phyloP scores from a whole-genome alignment of 2,329 filamentous ascomycete genomes.

The Pseudocercospora fijiensis region DNA sequence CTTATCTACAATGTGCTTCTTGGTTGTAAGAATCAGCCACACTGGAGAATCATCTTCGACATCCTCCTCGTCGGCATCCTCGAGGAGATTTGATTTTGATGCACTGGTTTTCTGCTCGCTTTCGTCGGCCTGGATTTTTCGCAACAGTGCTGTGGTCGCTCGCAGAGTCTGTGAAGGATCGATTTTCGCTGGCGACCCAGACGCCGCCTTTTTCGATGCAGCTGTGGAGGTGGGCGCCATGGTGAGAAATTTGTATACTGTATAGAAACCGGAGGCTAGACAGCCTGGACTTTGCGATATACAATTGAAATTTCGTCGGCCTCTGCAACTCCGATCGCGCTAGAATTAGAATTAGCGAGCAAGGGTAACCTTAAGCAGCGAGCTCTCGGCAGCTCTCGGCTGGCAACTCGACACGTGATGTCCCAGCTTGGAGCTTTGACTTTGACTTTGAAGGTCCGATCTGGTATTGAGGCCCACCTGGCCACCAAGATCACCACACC shows the following conservation, averaged over 20 bases:
- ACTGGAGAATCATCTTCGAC: slow-evolving; percentile 54
- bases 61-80: slow-evolving; percentile 48
- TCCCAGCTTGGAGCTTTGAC: neutral
- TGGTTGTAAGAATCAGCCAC: slow-evolving; percentile 63
- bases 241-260: neutral
- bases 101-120: slow-evolving; percentile 48
- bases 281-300: neutral
- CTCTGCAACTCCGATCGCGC: neutral
- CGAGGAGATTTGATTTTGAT: slow-evolving; percentile 56
- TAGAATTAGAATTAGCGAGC: too few relatives aligned
- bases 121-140: slow-evolving; percentile 47
- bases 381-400: neutral
- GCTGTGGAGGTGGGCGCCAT: slow-evolving; percentile 36
- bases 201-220: slow-evolving; percentile 40
- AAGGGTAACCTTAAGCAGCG: neutral
- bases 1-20: slow-evolving; percentile 69
- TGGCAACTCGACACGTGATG: neutral
- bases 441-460: neutral
- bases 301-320: neutral
- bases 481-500: neutral
- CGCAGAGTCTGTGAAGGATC: slow-evolving; percentile 54
- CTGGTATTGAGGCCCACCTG: neutral
- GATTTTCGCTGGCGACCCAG: slow-evolving; percentile 43
- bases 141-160: slow-evolving; percentile 60
- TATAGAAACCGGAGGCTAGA: neutral